Base-by-base conservation (phyloP, 805 yeast species). In the Nakazawaea wickerhamii region DNA sequence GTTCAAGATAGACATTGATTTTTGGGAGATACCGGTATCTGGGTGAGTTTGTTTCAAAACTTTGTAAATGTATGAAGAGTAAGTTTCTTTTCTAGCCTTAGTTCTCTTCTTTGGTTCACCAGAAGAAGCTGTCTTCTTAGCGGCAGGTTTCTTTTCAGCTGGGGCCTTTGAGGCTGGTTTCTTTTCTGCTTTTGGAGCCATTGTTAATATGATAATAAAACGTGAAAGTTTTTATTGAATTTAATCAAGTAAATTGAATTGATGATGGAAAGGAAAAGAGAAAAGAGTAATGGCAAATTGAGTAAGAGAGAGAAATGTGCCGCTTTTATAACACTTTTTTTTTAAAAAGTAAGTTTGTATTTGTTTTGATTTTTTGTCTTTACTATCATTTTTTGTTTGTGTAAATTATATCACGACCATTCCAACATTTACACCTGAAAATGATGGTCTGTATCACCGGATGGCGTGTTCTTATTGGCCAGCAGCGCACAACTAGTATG, bases 31-130 rank as follows among this genome's bases (percentile, higher is more conserved):
- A 87, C 97, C 98, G 51, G 98, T 91, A 70, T 91, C 97, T 70
- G 97, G 98, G 74, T 91, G 98, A 51, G 97, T 90, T 79, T 91
- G 97, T 75, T 90, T 90, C 68, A 91, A 84, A 55, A 90, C 97
- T 75, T 91, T 91, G 93, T 90, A 91, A 68, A 91, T 91, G 75
- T 91, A 91, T 51, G 97, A 89, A 53, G 96, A 88, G 79, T 89
- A 91, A 53, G 97, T 88, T 76, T 91, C 97, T 84, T 88, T 89
- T 82, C 97, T 88, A 60, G 90, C 72, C 84, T 89, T 90, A 57
- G 87, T 65, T 78, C 95, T 88, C 84, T 85, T 90, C 81, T 88
- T 89, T 66, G 81, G 69, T 61, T 80, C 90, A 55, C 84, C 63
- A 52, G 87, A 73, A 54, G 95, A 70, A 52, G 95, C 78, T 64